Conservation (phyloP, 805 yeast species). For the Yamadazyma phyllophila region DNA sequence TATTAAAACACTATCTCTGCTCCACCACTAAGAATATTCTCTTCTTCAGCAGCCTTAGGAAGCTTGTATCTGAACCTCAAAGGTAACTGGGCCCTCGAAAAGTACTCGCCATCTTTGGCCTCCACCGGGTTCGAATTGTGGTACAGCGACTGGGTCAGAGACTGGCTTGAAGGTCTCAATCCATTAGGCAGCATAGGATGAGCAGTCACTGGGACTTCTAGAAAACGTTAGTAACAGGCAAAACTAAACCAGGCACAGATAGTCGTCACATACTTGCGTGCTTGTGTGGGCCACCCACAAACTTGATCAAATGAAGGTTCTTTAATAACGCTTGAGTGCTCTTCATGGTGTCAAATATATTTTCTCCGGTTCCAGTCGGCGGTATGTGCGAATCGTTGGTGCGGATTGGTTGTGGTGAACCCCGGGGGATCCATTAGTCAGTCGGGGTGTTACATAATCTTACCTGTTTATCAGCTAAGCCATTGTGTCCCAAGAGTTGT, state of each 20-base stretch:
- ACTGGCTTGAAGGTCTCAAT: slow-evolving; percentile 32
- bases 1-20: slow-evolving; percentile 55
- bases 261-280: slow-evolving; percentile 41
- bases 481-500: too few species aligned
- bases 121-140: slow-evolving; percentile 36
- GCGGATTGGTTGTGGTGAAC: too few species aligned
- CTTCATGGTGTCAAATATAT: slow-evolving; percentile 26
- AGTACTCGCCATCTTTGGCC: slow-evolving; percentile 40
- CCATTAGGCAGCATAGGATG: slow-evolving; percentile 47
- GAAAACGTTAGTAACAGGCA: slow-evolving; percentile 1
- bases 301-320: slow-evolving; percentile 74
- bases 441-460: too few species aligned
- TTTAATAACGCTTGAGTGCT: slow-evolving; percentile 30
- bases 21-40: slow-evolving; percentile 78
- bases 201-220: slow-evolving; percentile 14
- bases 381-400: too few species aligned
- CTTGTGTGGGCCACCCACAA: slow-evolving; percentile 78
- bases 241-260: neutral
- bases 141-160: slow-evolving; percentile 5
- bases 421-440: too few species aligned
- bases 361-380: slow-evolving; percentile 1
- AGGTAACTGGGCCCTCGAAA: slow-evolving; percentile 67
- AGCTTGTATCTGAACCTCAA: slow-evolving; percentile 65
- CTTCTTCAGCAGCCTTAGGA: slow-evolving; percentile 69
- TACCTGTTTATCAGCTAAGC: too few species aligned